Base-by-base conservation (phyloP, 768 basidiomycete genomes). In the Crassisporium funariophilum region DNA sequence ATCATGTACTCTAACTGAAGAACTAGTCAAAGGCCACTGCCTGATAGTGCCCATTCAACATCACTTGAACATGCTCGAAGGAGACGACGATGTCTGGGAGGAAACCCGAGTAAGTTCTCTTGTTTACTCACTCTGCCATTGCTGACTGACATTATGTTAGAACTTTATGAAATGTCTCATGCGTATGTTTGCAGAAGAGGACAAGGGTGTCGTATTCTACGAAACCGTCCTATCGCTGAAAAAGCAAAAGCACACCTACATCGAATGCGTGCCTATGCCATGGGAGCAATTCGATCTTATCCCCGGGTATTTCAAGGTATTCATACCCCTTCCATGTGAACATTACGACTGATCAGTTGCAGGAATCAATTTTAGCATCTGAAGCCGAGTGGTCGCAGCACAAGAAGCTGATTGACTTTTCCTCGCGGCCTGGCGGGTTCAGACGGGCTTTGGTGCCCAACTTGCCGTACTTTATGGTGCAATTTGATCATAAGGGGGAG, bases 381-480 rank as follows among this genome's bases (percentile, higher is more conserved):
- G 97, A 98, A 63, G 78, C 86, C 5, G 97, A 98, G 70, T 99
- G 97, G 97, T 94, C 95, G 5, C 93, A 97, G 59, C 95, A 99
- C 71, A 94, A 91, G 64, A 98, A 98, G 61, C 71, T 98, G 41
- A 98, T 99, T 55, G 91, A 95, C 66, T 99, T 99, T 63, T 81
- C 90, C 2, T 72, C 83, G 7, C 76, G 92, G 4, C 90, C 92
- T 1, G 95, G 95, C 13, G 95, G 95, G 3, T 98, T 98, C 74
- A 77, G 95, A 33, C 81, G 95, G 0, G 84, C 91, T 19, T 90
- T 99, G 88, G 95, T 99, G 9, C 85, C 95, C 2, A 97, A 98
- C 59, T 71, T 99, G 22, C 97, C 97, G 1, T 99, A 99, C 68
- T 99, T 99, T 60, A 95, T 95, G 91, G 90, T 98, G 5, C 94